Base-by-base conservation (phyloP, 192 early-diverging fungal genomes). In the Pilobolus umbonatus region DNA sequence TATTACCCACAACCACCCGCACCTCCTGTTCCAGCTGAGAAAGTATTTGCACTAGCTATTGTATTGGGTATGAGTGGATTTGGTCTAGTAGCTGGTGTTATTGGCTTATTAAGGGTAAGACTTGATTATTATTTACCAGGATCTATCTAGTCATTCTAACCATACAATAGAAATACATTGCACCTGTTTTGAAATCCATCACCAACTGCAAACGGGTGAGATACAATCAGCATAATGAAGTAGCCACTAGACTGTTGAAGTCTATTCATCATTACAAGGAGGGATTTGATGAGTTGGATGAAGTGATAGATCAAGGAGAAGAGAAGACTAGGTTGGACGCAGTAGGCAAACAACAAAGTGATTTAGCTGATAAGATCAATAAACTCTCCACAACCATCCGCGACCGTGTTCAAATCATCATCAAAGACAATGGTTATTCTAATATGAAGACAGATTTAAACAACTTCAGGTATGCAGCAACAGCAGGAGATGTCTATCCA, bases 21-120 rank as follows among this genome's bases (percentile, higher is more conserved):
- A 17, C 55, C 55, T 14, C 46, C 58, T 7, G 38, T 66, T 15
- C 60, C 63, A 25, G n/a, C 34, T n/a, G 47, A 66, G 35, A 55
- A 57, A 15, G 38, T 72, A 1, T 32, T 63, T 36, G 57, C 55
- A 3, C 35, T 65, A 17, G 70, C 70, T 14, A 36, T 67, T 8
- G 22, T 72, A 19, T 44, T 57, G 9, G 64, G 60, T 7, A 39
- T 67, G 30, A 56, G 64, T 1, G 51, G 61, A 3, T 55, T 65
- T 10, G 61, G 64, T 30, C 25, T 62, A 19, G 62, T 60, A 28
- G 60, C 65, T 17, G 47, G 64, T 36, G 36, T 72, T 6, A 44
- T 72, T 55, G 56, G 59, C n/a, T 28, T 62, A 29, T 51, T 72
- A 6, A 72, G 60, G 50, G 70, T 72, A 72, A 42, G 53, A 14